phyloP scores from a whole-genome alignment of 2,329 filamentous ascomycete species.

The Trichoderma gracile region DNA sequence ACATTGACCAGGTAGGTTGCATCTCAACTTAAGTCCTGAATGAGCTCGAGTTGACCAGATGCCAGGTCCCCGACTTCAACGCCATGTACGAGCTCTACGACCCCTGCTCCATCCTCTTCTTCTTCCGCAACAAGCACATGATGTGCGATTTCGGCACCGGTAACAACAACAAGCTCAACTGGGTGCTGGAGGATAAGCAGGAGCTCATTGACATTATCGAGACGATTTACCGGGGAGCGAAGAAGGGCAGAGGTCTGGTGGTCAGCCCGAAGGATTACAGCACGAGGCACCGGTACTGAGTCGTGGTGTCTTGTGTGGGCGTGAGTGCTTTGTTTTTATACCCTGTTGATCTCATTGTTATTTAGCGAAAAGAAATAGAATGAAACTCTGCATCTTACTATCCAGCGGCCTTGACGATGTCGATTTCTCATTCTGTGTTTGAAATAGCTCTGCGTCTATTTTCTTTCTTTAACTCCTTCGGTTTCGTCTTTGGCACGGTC shows the following conservation, averaged over 20 bases:
- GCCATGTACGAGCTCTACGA: slow-evolving; percentile 94
- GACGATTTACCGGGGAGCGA: slow-evolving; percentile 96
- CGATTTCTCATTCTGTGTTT: no score
- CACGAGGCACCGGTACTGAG: slow-evolving; percentile 26
- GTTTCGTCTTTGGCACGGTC: no score
- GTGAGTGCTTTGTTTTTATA: slow-evolving; percentile 12
- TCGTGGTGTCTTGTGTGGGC: slow-evolving; percentile 13
- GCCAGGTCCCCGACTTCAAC: slow-evolving; percentile 48
- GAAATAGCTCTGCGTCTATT: no score
- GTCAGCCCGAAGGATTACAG: slow-evolving; percentile 79
- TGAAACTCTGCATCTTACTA: no score
- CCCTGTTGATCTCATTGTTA: background rate
- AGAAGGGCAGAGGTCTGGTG: slow-evolving; percentile 95
- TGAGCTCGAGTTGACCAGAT: background rate
- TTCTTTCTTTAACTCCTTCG: no score
- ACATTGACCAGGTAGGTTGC: slow-evolving; percentile 61
- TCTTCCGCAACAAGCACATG: slow-evolving; percentile 98
- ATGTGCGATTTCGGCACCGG: slow-evolving; percentile 97
- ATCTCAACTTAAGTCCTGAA: background rate
- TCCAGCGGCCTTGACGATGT: no score
- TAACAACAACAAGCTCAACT: slow-evolving; percentile 98
- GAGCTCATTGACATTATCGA: slow-evolving; percentile 98
- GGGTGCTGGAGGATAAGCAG: slow-evolving; percentile 93
- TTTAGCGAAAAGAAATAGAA: background rate
- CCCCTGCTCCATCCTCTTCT: slow-evolving; percentile 92